Evolutionary conservation across 2,329 filamentous ascomycete species (phyloP), one percentile per base, ranked within the genome.

Genomic region (Herpotrichia juniperi): DNA sequence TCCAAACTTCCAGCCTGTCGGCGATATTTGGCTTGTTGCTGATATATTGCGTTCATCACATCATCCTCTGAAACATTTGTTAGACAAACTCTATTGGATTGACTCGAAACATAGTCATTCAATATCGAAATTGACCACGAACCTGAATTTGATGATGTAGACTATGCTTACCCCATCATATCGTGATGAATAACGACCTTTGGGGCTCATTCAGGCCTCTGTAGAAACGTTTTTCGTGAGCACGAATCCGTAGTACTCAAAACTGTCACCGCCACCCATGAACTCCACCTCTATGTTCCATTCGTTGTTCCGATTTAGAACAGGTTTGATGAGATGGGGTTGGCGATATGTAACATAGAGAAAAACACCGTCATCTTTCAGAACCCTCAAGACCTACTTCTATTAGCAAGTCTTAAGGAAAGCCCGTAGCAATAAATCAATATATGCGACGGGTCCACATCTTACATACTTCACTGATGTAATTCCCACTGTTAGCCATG

Each of bases 361-460:
- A 58, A 83, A 83, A 2, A 73, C 56, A 2, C 79, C 81, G 24
- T 75, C 73, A 21, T 76, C 67, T 54, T 79, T 80, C 21, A 84
- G 66, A 0, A 81, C 76, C 32, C 81, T 72, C 43, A 72, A 68
- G 34, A 80, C 77, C 77, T 80, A 42, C 1, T 39, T 3, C 19
- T 4, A 28, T n/a, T n/a, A n/a, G n/a, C n/a, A n/a, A n/a, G n/a
- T n/a, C n/a, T n/a, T n/a, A n/a, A n/a, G n/a, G n/a, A n/a, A n/a
- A n/a, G n/a, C n/a, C n/a, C n/a, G n/a, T n/a, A n/a, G n/a, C n/a
- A n/a, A n/a, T n/a, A n/a, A n/a, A n/a, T n/a, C n/a, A n/a, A n/a
- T n/a, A n/a, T n/a, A n/a, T n/a, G n/a, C n/a, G n/a, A n/a, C n/a
- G n/a, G n/a, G n/a, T n/a, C n/a, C n/a, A n/a, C n/a, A n/a, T n/a